These are phyloP conservation scores for Vickermania spadyakhi DNA, from an alignment of 208 protist genomes.

Conservation along the genomic window DNA sequence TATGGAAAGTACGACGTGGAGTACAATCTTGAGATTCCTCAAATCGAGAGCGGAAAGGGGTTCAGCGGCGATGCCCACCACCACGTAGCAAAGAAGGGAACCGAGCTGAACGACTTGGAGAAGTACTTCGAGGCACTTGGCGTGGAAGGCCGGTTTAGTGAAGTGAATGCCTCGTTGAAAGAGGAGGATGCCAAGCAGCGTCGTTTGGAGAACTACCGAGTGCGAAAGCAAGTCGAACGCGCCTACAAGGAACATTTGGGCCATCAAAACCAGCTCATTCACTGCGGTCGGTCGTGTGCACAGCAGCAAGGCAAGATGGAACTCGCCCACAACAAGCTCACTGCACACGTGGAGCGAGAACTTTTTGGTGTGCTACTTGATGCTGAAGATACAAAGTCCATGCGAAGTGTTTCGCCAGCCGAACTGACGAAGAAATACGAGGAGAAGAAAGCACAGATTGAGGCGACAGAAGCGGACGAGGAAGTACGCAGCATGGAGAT, in stretches of 20 bases:
- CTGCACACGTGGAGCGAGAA: conserved; percentile 78
- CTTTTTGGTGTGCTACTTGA: conserved; percentile 78
- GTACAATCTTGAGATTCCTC: conserved; percentile 76
- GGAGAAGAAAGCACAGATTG: conserved; percentile 48
- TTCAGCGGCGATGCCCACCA: conserved; percentile 29
- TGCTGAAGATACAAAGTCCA: conserved; percentile 60
- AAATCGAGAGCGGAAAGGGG: conserved; percentile 63
- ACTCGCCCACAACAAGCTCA: conserved; percentile 66
- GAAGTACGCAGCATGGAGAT: conserved; percentile 74
- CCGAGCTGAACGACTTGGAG: conserved; percentile 31
- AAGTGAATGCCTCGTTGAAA: conserved; percentile 2
- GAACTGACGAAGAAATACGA: conserved; percentile 71
- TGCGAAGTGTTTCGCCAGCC: conserved; percentile 24
- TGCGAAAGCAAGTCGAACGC: conserved; percentile 59
- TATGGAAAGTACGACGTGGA: conserved; percentile 80
- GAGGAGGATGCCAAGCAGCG: conserved; percentile 48
- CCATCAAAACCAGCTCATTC: conserved; percentile 62
- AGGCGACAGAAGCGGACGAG: conserved; percentile 51
- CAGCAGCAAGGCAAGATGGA: conserved; percentile 71
- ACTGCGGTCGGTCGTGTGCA: conserved; percentile 66
- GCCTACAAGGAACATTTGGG: conserved; percentile 57
- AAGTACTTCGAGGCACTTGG: conserved; percentile 66
- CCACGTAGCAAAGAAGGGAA: not conserved
- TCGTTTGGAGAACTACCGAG: conserved; percentile 62
- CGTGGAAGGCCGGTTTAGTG: conserved; percentile 38